phyloP scores from a whole-genome alignment of 345 rosid species.

The Melastoma malabathricum region DNA sequence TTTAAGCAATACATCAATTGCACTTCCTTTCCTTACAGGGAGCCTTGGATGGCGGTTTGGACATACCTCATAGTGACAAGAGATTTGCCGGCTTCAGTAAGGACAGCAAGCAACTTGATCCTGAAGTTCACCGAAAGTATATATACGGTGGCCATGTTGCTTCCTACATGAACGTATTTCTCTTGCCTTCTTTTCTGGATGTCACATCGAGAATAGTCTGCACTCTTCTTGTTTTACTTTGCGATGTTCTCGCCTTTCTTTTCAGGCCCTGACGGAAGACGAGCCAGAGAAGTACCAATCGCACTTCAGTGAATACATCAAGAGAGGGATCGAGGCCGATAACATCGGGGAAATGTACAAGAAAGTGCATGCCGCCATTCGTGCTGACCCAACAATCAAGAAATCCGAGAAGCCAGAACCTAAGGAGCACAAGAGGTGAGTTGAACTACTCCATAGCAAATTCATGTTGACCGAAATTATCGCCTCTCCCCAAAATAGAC shows the following conservation, averaged over 20 bases:
- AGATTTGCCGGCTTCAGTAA: conserved; percentile 74
- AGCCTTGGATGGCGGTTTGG: conserved; percentile 81
- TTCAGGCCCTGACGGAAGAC: conserved; percentile 42
- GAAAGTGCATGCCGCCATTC: conserved; percentile 67
- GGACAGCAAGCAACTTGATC: conserved; percentile 65
- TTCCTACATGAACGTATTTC: conserved; percentile 57
- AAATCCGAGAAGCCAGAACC: conserved; percentile 38
- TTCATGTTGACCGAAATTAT: too few relatives aligned
- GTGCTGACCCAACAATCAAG: conserved; percentile 47
- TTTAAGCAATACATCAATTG: too few relatives aligned
- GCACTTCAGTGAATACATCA: conserved; percentile 47
- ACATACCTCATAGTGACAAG: conserved; percentile 84
- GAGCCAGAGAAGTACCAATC: conserved; percentile 56
- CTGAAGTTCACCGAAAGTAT: conserved; percentile 68
- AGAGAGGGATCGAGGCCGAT: conserved; percentile 46
- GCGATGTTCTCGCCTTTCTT: background rate
- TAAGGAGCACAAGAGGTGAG: conserved; percentile 51
- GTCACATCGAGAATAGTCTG: too few relatives aligned
- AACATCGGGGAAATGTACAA: conserved; percentile 40
- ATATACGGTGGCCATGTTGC: conserved; percentile 71
- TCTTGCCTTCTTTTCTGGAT: too few relatives aligned
- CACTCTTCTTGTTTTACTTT: too few relatives aligned
- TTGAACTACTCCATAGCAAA: too few relatives aligned
- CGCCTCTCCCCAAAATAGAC: too few relatives aligned
- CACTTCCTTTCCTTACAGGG: conserved; percentile 29